phyloP scores from a whole-genome alignment of 148 eudicot genomes.

The Silene latifolia region DNA sequence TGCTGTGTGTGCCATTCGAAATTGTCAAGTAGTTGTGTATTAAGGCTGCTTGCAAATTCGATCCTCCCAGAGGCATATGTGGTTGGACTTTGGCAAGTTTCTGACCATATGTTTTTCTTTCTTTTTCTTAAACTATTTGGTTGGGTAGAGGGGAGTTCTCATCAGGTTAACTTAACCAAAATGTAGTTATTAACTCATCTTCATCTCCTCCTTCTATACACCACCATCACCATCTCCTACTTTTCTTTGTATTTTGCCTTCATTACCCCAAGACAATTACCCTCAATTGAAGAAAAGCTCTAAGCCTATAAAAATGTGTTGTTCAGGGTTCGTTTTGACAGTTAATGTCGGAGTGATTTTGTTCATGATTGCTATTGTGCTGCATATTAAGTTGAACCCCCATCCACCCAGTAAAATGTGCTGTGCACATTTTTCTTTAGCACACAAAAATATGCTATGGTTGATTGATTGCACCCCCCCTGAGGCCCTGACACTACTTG shows the following conservation, averaged over 20 bases:
- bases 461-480: background rate
- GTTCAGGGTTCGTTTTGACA: background rate
- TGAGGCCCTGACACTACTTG: constrained; percentile 5
- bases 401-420: no score
- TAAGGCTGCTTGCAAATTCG: background rate
- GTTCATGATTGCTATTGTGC: background rate
- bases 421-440: background rate
- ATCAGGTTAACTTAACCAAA: background rate
- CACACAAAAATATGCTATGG: constrained; percentile 5
- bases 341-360: background rate
- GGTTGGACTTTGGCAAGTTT: background rate
- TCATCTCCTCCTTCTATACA: no score
- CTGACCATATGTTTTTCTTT: background rate
- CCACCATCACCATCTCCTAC: no score
- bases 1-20: background rate
- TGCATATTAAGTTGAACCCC: no score
- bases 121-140: background rate
- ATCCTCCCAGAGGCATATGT: constrained; percentile 7
- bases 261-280: no score
- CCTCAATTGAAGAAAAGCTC: no score
- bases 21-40: background rate
- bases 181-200: background rate
- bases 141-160: background rate
- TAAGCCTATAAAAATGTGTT: background rate
- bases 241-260: no score